phyloP scores from a whole-genome alignment of 2,329 filamentous ascomycete genomes.

The Clonostachys sp. region DNA sequence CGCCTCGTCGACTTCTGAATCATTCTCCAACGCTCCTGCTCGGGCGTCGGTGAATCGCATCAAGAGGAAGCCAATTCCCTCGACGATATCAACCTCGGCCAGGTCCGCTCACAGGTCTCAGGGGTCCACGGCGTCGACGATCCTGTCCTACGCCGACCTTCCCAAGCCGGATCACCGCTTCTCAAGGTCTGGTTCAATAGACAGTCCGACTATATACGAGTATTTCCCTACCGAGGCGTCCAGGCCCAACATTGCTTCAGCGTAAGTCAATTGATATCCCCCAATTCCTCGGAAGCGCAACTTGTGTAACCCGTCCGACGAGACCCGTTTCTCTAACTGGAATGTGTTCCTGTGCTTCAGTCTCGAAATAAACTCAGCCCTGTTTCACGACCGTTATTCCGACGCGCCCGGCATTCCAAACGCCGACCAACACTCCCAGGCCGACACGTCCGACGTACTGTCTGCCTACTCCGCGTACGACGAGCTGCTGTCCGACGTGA shows the following conservation, averaged over 20 bases:
- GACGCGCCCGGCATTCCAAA: constrained; percentile 30
- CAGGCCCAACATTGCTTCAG: too few relatives aligned
- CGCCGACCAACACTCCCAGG: constrained; percentile 34
- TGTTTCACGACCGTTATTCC: constrained; percentile 7
- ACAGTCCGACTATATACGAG: constrained; percentile 60
- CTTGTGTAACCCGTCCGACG: too few relatives aligned
- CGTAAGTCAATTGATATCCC: not conserved
- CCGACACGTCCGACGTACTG: constrained; percentile 31
- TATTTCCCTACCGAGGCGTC: constrained; percentile 19
- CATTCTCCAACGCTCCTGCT: constrained; percentile 4
- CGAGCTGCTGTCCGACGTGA: constrained; percentile 30
- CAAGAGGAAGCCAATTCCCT: constrained; percentile 57
- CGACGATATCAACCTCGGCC: constrained; percentile 38
- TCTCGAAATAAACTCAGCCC: constrained; percentile 8
- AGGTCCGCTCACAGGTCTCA: constrained; percentile 31
- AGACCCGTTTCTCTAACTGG: constrained; percentile 14
- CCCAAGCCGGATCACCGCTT: constrained; percentile 48
- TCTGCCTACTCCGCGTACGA: constrained; percentile 41
- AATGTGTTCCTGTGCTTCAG: constrained; percentile 12
- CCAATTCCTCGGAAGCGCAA: constrained; percentile 2
- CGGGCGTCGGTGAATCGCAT: constrained; percentile 28
- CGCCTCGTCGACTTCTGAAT: constrained; percentile 1
- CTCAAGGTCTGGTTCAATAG: constrained; percentile 48
- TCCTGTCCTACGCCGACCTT: constrained; percentile 29
- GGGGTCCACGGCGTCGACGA: constrained; percentile 7